phyloP scores from a whole-genome alignment of 1,284 basidiomycete species.

The Sanghuangporus weigelae region DNA sequence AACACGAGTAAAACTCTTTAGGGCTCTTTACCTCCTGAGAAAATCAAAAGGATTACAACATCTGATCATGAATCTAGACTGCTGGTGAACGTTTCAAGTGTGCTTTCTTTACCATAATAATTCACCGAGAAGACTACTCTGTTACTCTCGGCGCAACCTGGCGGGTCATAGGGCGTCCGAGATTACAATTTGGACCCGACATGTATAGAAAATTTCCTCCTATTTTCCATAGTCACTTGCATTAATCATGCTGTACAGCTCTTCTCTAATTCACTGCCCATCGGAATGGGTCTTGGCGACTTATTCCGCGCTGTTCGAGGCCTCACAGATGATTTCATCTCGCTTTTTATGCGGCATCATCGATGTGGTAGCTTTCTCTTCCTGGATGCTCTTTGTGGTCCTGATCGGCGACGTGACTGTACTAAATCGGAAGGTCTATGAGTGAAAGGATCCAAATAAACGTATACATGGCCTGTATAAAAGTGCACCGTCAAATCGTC shows the following conservation, averaged over 20 bases:
- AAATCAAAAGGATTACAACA: not conserved
- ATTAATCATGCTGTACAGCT: not conserved
- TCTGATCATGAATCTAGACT: not conserved
- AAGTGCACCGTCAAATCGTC: not conserved
- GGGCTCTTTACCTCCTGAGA: not conserved
- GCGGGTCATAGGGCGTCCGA: not conserved
- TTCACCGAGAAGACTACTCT: not conserved
- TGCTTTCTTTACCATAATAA: not conserved
- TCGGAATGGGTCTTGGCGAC: not conserved
- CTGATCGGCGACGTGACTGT: not conserved
- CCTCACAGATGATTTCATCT: not conserved
- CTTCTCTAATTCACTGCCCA: constrained; percentile 1
- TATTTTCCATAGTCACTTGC: not conserved
- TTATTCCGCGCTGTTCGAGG: not conserved
- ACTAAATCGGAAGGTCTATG: not conserved
- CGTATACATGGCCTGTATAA: not conserved
- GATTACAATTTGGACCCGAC: not conserved
- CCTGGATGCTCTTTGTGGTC: not conserved
- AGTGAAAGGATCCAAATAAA: not conserved
- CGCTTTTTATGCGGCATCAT: not conserved
- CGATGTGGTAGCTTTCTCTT: not conserved
- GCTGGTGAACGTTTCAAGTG: not conserved
- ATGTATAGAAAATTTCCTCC: not conserved
- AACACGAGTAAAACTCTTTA: not conserved
- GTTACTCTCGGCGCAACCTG: not conserved